Evolutionary conservation across 2,329 filamentous ascomycete species (phyloP).

Genomic region (Ophiosphaerella herpotricha): DNA sequence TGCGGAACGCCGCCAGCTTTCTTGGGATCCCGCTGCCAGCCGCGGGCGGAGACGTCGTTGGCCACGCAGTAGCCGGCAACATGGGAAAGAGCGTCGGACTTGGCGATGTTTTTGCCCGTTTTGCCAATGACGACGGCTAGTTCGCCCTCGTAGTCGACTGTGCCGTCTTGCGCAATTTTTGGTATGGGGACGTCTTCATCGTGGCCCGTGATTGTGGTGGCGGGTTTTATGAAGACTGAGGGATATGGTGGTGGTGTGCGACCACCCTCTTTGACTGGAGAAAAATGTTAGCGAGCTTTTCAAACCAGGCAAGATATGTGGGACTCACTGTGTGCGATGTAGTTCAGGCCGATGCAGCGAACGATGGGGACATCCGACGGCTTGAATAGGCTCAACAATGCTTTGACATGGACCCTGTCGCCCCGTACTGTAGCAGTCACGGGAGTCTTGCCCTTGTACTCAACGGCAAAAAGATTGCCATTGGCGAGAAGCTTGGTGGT

Average conservation of each 20-base stretch:
- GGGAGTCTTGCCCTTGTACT: not conserved
- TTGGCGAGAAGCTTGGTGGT: not conserved
- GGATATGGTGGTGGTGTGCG: constrained; percentile 57
- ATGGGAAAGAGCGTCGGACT: constrained; percentile 49
- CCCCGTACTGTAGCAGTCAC: not conserved
- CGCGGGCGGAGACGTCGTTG: constrained; percentile 58
- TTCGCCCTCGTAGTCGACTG: not conserved
- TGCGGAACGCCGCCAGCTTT: constrained; percentile 9
- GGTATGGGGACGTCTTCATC: constrained; percentile 45
- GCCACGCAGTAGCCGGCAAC: constrained; percentile 56
- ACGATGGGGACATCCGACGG: constrained; percentile 42
- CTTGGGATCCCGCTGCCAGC: constrained; percentile 44
- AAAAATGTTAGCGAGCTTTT: not conserved
- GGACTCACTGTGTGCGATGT: constrained; percentile 41
- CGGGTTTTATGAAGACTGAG: constrained; percentile 57
- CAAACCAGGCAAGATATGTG: not conserved
- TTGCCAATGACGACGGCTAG: constrained; percentile 54
- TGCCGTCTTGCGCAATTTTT: constrained; percentile 52
- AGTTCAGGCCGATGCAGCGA: constrained; percentile 54
- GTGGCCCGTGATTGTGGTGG: constrained; percentile 41
- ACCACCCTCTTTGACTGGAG: constrained; percentile 39
- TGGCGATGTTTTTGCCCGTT: constrained; percentile 52
- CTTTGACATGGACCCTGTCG: not conserved
- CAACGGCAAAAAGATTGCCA: not conserved
- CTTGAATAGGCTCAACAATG: not conserved